Conservation (phyloP, 2,329 filamentous ascomycete genomes). For the Exophiala bonariae region DNA sequence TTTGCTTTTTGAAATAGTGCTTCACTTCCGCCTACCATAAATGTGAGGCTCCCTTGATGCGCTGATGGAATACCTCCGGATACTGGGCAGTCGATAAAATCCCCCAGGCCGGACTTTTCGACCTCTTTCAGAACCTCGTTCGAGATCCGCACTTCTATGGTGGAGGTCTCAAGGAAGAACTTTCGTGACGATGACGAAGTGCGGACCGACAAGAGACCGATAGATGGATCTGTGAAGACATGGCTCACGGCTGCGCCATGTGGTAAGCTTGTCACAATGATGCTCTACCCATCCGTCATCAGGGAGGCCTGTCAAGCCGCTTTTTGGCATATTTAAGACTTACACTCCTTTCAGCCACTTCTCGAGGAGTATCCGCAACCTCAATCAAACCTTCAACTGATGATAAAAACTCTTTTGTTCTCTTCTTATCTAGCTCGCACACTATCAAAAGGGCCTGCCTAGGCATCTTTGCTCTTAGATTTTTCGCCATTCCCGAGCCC, state of each 20-base stretch:
- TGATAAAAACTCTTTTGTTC: conserved; percentile 37
- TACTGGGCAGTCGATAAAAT: conserved; percentile 56
- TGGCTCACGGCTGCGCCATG: conserved; percentile 52
- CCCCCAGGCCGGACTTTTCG: conserved; percentile 32
- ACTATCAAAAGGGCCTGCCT: conserved; percentile 33
- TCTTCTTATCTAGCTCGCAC: conserved; percentile 39
- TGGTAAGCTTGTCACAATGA: conserved; percentile 55
- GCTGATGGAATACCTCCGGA: conserved; percentile 54
- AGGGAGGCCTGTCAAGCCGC: too few relatives aligned
- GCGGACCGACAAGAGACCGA: conserved; percentile 36
- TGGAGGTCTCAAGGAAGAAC: conserved; percentile 53
- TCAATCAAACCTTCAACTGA: conserved; percentile 35
- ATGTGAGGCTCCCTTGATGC: conserved; percentile 51
- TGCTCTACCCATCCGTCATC: conserved; percentile 40
- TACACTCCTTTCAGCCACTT: conserved; percentile 39
- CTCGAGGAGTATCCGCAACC: conserved; percentile 35
- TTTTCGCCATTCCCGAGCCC: conserved; percentile 38
- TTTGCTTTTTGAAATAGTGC: conserved; percentile 50
- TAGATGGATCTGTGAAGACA: conserved; percentile 49
- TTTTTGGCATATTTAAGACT: conserved; percentile 3
- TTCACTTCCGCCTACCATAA: conserved; percentile 55
- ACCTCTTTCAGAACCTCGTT: conserved; percentile 42
- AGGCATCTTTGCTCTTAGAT: conserved; percentile 38
- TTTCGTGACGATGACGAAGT: conserved; percentile 42
- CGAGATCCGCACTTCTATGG: conserved; percentile 54